Evolutionary conservation across 257 asterid species (phyloP), one percentile per base, ranked within the genome.

Genomic region (Linaria vulgaris): DNA sequence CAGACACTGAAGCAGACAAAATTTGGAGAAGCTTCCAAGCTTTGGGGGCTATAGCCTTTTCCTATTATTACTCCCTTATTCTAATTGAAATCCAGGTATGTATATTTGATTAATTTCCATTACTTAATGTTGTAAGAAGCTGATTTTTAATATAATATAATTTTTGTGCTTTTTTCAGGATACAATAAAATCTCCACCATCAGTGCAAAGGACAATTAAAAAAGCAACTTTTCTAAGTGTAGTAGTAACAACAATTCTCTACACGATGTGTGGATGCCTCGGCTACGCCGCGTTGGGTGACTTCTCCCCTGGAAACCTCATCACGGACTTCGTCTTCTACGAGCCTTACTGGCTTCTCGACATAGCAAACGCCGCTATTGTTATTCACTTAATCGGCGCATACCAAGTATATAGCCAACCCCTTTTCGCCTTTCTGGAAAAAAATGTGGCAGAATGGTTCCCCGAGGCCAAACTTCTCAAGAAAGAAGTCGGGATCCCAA

Each of bases 31-130:
- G 82, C 63, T 85, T 83, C 43, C 95, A 90, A 69, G 85, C 96
- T 44, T 85, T 90, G 23, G 97, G 95, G 31, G 94, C 79, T 50
- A 83, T 90, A 17, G 97, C 95, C 53, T 87, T 90, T 61, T 95
- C 97, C 19, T 90, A 87, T 61, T 90, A 95, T 47, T 90, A 85
- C 79, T 87, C 97, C 44, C 79, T 81, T 34, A 87, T 83, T 51
- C 90, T 90, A 3, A 83, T 90, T 11, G 95, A 90, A 74, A 90
- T 85, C 56, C 88, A 86, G 86, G 95, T 85, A 75, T 8, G 10
- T 47, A n/a, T n/a, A n/a, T n/a, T n/a, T 2, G 6, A 13, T 17
- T 47, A n/a, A 7, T 46, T 46, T 46, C 19, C 21, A 47, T 47
- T n/a, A n/a, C 53, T 9, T 47, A 46, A 47, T 47, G 17, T 20